phyloP scores from a whole-genome alignment of 2,329 filamentous ascomycete genomes.

The Aspergillus sergii region DNA sequence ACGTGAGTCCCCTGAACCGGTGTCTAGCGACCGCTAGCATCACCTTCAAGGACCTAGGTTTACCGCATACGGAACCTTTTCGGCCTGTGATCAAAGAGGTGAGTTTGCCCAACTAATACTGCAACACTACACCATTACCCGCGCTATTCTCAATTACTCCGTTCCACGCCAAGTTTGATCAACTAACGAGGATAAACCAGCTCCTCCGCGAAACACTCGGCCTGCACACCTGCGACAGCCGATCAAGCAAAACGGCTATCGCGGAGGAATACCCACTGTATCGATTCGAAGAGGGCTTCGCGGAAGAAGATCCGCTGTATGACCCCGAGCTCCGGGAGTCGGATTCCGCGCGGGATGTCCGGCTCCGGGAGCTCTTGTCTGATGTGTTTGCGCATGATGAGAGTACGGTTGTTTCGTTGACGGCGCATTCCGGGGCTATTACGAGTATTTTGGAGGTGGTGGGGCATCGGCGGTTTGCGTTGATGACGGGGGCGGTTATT shows the following conservation, averaged over 20 bases:
- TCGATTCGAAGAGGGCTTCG: slow-evolving; percentile 56
- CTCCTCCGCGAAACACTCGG: slow-evolving; percentile 61
- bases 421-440: slow-evolving; percentile 63
- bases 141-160: too few species aligned
- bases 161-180: too few species aligned
- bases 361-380: slow-evolving; percentile 51
- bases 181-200: slow-evolving; percentile 20
- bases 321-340: slow-evolving; percentile 52
- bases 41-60: slow-evolving; percentile 53
- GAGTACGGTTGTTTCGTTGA: slow-evolving; percentile 56
- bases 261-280: slow-evolving; percentile 52
- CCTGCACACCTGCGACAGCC: slow-evolving; percentile 63
- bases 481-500: slow-evolving; percentile 55
- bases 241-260: slow-evolving; percentile 55
- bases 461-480: slow-evolving; percentile 50
- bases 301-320: slow-evolving; percentile 59
- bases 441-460: slow-evolving; percentile 52
- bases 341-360: slow-evolving; percentile 49
- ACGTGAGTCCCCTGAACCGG: slow-evolving; percentile 60
- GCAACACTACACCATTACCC: too few species aligned
- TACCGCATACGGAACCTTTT: slow-evolving; percentile 53
- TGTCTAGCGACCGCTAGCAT: slow-evolving; percentile 60
- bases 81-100: slow-evolving; percentile 60
- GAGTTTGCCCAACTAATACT: neutral
- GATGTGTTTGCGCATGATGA: slow-evolving; percentile 55